Evolutionary conservation across 371 early-diverging fungal species (phyloP).

Genomic region (Mortierella sp.): DNA sequence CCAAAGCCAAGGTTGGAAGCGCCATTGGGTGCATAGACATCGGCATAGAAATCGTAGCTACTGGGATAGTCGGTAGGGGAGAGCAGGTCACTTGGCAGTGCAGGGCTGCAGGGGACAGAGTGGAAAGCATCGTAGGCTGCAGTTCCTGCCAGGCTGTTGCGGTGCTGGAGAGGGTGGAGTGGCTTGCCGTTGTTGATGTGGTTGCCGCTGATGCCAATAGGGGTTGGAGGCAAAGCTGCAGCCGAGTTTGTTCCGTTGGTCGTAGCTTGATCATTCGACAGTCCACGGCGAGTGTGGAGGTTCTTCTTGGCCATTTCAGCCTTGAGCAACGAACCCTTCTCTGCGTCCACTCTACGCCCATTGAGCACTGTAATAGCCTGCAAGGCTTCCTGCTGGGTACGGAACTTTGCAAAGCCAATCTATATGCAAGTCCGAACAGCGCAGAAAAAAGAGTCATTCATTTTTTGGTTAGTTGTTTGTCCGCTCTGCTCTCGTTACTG

Average conservation of each 20-base stretch:
- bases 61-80: conserved; percentile 65
- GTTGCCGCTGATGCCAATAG: conserved; percentile 34
- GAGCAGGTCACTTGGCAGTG: conserved; percentile 65
- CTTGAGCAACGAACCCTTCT: conserved; percentile 85
- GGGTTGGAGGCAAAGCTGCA: conserved; percentile 27
- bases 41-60: conserved; percentile 61
- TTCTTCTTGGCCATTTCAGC: conserved; percentile 98
- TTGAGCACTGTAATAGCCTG: conserved; percentile 88
- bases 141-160: conserved; percentile 46
- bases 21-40: conserved; percentile 57
- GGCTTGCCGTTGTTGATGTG: conserved; percentile 32
- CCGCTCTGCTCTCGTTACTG: neutral
- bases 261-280: conserved; percentile 35
- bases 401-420: conserved; percentile 96
- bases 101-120: conserved; percentile 61
- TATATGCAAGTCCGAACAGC: conserved; percentile 13
- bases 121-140: conserved; percentile 66
- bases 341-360: conserved; percentile 89
- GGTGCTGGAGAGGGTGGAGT: conserved; percentile 48
- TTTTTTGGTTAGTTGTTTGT: conserved; percentile 9
- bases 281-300: conserved; percentile 68
- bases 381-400: conserved; percentile 84
- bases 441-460: conserved; percentile 1
- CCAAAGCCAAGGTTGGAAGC: conserved; percentile 40
- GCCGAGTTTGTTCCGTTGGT: conserved; percentile 14